Conservation (phyloP, 331 rosid species). For the Rosa hybrid region DNA sequence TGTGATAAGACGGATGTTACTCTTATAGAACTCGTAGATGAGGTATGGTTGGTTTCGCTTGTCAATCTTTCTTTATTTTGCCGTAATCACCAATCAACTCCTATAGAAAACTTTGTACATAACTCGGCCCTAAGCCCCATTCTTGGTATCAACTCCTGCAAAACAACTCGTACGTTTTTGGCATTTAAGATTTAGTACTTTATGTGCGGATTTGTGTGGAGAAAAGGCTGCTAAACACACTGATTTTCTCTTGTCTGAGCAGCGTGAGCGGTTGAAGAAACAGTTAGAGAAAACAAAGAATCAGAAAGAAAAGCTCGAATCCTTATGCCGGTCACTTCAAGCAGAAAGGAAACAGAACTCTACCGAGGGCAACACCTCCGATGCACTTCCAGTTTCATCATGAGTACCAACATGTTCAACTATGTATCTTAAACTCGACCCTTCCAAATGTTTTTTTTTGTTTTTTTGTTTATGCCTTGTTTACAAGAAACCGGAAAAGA, state of each 20-base stretch:
- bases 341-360: conserved; percentile 84
- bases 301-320: conserved; percentile 86
- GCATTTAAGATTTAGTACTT: background rate
- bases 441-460: background rate
- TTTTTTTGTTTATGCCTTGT: background rate
- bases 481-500: conserved; percentile 5
- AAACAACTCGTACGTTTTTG: background rate
- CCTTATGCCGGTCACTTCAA: conserved; percentile 84
- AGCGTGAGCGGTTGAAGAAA: conserved; percentile 84
- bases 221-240: background rate
- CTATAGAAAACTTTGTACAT: background rate
- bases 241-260: conserved; percentile 30
- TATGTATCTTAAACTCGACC: background rate
- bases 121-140: background rate
- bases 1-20: conserved; percentile 81
- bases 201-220: background rate
- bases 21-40: conserved; percentile 79
- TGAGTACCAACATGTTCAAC: conserved; percentile 28
- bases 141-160: background rate
- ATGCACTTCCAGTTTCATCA: conserved; percentile 31
- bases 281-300: conserved; percentile 79
- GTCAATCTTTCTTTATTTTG: conserved; percentile 7
- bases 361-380: conserved; percentile 54
- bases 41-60: conserved; percentile 46
- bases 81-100: conserved; percentile 14